These are phyloP conservation scores for Aspergillus panamensis DNA, from an alignment of 495 filamentous ascomycete species.

Conservation along the genomic window DNA sequence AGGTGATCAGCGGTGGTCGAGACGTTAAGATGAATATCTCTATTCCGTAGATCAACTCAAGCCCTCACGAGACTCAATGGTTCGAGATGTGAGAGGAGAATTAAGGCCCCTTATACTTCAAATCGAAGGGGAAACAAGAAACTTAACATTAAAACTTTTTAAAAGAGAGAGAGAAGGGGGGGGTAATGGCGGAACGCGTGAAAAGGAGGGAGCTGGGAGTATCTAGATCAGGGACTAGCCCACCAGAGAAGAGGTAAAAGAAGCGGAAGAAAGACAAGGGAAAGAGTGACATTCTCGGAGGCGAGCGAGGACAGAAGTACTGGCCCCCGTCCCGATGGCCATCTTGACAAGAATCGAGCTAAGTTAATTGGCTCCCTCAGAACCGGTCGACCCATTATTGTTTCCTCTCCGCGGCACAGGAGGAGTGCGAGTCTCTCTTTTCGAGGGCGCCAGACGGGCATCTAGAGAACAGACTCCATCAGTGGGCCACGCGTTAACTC, in stretches of 20 bases:
- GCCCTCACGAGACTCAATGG: neutral
- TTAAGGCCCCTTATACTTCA: no score
- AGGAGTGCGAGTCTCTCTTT: neutral
- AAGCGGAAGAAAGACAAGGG: neutral
- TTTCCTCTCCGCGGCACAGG: neutral
- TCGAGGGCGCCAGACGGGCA: no score
- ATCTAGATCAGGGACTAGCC: neutral
- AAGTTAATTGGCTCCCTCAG: neutral
- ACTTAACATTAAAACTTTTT: no score
- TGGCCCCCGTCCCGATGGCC: neutral
- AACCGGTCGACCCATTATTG: neutral
- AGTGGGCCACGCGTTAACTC: constrained; percentile 17
- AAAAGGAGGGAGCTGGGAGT: neutral
- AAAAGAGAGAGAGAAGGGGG: neutral
- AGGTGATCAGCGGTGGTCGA: neutral
- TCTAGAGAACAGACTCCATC: neutral
- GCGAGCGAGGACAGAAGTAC: neutral
- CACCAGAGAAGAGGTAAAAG: neutral
- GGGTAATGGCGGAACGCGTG: neutral
- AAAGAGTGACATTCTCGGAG: neutral
- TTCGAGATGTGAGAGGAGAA: neutral
- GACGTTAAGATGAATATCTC: neutral
- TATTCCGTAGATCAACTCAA: neutral
- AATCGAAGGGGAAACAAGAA: no score
- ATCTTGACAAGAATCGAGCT: neutral